phyloP scores from a whole-genome alignment of 352 stramenopile genomes.

The Peronosclerospora sorghi region DNA sequence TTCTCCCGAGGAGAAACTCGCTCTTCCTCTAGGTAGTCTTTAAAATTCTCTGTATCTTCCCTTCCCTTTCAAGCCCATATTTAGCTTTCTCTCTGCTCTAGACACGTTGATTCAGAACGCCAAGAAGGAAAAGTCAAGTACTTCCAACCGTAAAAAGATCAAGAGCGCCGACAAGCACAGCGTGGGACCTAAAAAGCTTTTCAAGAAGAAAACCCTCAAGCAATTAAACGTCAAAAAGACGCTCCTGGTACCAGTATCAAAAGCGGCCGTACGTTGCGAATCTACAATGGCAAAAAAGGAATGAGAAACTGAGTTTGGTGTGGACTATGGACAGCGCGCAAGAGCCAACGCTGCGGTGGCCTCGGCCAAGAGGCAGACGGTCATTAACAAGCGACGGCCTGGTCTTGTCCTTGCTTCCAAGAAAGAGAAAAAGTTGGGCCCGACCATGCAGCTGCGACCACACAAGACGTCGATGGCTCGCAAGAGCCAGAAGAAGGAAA shows the following conservation, averaged over 20 bases:
- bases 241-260: slow-evolving; percentile 50
- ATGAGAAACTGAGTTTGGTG: not conserved
- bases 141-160: slow-evolving; percentile 4
- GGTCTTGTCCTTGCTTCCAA: slow-evolving; percentile 35
- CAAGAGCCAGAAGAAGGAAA: slow-evolving; percentile 16
- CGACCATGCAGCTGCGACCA: slow-evolving; percentile 29
- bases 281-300: not conserved
- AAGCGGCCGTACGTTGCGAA: slow-evolving; percentile 33
- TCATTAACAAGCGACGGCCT: slow-evolving; percentile 60
- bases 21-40: slow-evolving; percentile 34
- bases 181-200: slow-evolving; percentile 9
- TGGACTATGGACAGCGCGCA: slow-evolving; percentile 17
- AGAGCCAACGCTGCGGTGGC: slow-evolving; percentile 34
- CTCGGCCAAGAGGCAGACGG: slow-evolving; percentile 48
- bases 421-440: slow-evolving; percentile 17
- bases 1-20: slow-evolving; percentile 44
- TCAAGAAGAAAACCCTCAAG: slow-evolving; percentile 26
- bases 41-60: not conserved
- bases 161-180: slow-evolving; percentile 8
- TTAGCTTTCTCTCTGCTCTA: slow-evolving; percentile 3
- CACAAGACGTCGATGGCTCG: slow-evolving; percentile 33
- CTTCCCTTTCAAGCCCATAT: not conserved
- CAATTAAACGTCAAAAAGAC: slow-evolving; percentile 70
- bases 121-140: slow-evolving; percentile 27
- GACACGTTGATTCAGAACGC: slow-evolving; percentile 35